Base-by-base conservation (phyloP, 495 filamentous ascomycete species). In the Emericellopsis terricola region DNA sequence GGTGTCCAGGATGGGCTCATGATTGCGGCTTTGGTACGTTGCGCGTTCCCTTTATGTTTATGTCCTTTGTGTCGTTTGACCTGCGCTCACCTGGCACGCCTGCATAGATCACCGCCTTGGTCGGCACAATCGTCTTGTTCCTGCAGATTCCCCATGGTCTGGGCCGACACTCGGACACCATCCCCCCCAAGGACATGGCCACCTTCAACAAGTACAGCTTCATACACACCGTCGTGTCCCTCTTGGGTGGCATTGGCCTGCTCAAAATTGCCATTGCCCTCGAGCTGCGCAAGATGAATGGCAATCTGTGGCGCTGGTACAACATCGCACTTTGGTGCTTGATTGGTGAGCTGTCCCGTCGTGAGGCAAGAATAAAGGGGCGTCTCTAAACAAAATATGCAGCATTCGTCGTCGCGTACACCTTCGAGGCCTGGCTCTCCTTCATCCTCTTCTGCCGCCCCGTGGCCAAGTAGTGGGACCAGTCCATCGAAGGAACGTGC, bases 361-460 rank as follows among this genome's bases (percentile, higher is more conserved):
- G 23, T 26, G 11, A 6, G 23, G 6, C 23, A 6, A 6, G 6
- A 6, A 11, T 11, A 6, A 6, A 6, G 23, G 6, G 23, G 6
- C 6, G 6, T 26, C 6, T 11, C 6, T 11, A 6, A 11, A 26
- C 23, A 42, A 36, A 34, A 4, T 3, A 5, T 30, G 11, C 29
- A 60, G 52, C 28, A 1, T 59, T 61, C 34, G 42, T 51, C 1
- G 43, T 45, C 10, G 33, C 46, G 13, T 56, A 57, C 34, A 54
- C 50, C 0, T 27, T 55, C 17, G 45, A 52, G 15, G 45, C 48
- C 31, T 50, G 44, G 17, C 42, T 49, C 39, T 57, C 55, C 8
- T 42, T 58, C 36, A 34, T 56, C 24, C 47, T 55, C 28, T 48
- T 43, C 13, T 61, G 57, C 28, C 15, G 46, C 6, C 57, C 57